Percentiles rank a stretch among this genome's conserved stretches.
Evolutionary conservation across 2,329 filamentous ascomycete genomes (phyloP).

Genomic region (Exserohilum rostratum): DNA sequence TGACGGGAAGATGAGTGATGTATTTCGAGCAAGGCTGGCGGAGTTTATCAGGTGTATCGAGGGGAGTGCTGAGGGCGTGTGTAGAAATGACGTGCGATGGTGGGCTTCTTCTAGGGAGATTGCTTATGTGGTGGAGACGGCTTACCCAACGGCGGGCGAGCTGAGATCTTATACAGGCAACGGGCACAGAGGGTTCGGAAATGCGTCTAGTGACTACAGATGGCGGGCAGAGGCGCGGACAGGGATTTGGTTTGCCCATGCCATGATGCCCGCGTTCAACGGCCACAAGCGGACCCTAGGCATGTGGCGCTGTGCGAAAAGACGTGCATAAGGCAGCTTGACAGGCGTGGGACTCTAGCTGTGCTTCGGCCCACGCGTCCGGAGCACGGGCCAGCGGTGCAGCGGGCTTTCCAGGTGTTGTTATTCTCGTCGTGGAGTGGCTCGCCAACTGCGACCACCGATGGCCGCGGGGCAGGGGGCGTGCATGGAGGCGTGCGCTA

Average conservation of each 20-base stretch:
- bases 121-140: conserved; percentile 35
- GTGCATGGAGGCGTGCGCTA: conserved; percentile 34
- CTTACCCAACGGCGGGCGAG: conserved; percentile 41
- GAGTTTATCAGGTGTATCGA: no score
- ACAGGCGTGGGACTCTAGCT: conserved; percentile 17
- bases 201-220: conserved; percentile 25
- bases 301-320: conserved; percentile 26
- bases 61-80: not conserved
- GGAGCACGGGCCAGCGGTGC: conserved; percentile 30
- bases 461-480: conserved; percentile 27
- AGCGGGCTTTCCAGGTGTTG: conserved; percentile 34
- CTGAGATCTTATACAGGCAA: conserved; percentile 43
- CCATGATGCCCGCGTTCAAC: conserved; percentile 28
- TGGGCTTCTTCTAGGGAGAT: conserved; percentile 15
- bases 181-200: conserved; percentile 29
- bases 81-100: conserved; percentile 1
- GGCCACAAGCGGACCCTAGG: conserved; percentile 26
- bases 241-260: conserved; percentile 26
- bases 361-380: conserved; percentile 33
- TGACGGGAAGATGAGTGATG: conserved; percentile 14
- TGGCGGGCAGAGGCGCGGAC: conserved; percentile 26
- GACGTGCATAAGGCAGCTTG: conserved; percentile 33
- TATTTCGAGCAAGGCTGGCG: no score
- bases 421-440: conserved; percentile 45
- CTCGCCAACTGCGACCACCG: conserved; percentile 31